Evolutionary conservation across 2,329 filamentous ascomycete genomes (phyloP), one percentile per base, ranked within the genome.

Genomic region (Lachnellula suecica): DNA sequence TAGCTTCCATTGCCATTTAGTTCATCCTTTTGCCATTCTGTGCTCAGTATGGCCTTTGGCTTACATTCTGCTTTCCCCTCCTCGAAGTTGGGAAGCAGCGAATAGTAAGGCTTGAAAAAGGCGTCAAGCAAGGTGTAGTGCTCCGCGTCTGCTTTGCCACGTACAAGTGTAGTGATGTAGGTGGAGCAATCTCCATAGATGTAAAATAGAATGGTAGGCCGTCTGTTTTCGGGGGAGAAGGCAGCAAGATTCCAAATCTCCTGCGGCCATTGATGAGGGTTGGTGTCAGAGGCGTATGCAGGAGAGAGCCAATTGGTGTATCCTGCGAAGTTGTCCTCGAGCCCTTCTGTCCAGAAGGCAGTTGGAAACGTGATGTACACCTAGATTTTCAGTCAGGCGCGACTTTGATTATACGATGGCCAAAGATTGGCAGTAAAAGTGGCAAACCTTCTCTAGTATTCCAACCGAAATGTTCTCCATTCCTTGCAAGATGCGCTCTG

Each of bases 191-290:
- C 68, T 11, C 77, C 78, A 59, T 74, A 74, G 54, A 71, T 76
- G 70, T 82, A 88, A 75, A 87, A 87, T 44, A 88, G 77, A 4
- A 88, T 74, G 2, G 83, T 87, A 34, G 84, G 81, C 34, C 87
- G 84, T 1, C 79, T 74, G 54, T 70, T 74, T 3, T 66, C 51
- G 0, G 52, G 31, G 0, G 80, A 77, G 2, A 87, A 72, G 2
- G 78, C 73, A 48, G 82, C 77, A 22, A 88, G 74, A 17, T 83
- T 84, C 54, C 85, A 69, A 55, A 75, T 77, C 72, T 84, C 77
- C 69, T 83, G 78, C 56, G 77, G 74, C 82, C 82, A 86, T 55
- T 70, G 63, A 2, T 72, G 59, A 4, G 74, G 73, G 44, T 76
- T 75, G 0, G 77, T 78, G 44, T 71, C 63, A 0, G 68, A 52